phyloP scores from a whole-genome alignment of 805 yeast species.

The Nakazawaea ishiwadae region DNA sequence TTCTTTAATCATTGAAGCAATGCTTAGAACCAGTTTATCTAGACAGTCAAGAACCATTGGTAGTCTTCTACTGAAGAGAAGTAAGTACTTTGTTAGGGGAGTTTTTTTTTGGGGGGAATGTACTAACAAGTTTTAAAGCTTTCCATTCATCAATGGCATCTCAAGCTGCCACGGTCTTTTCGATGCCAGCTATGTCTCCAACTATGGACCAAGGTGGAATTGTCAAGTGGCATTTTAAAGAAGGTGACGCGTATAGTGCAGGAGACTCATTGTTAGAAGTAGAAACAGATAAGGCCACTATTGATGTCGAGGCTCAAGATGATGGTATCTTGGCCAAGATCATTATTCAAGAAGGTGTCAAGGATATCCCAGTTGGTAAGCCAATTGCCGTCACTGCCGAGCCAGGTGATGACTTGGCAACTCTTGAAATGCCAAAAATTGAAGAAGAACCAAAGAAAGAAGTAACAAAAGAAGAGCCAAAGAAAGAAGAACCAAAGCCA shows the following conservation, averaged over 20 bases:
- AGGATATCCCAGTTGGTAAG: constrained; percentile 77
- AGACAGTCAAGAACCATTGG: constrained; percentile 10
- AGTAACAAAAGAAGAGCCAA: constrained; percentile 17
- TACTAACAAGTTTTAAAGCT: too few relatives aligned
- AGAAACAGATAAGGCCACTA: constrained; percentile 83
- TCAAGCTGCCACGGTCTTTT: constrained; percentile 46
- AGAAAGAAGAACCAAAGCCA: constrained; percentile 16
- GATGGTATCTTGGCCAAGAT: constrained; percentile 89
- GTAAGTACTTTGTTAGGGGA: too few relatives aligned
- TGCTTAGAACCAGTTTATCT: neutral
- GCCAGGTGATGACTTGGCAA: constrained; percentile 72
- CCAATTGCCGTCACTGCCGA: constrained; percentile 91
- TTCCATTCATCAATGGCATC: constrained; percentile 27
- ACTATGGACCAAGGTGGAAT: constrained; percentile 97
- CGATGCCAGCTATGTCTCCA: constrained; percentile 99
- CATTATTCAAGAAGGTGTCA: constrained; percentile 63
- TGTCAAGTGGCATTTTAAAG: constrained; percentile 82
- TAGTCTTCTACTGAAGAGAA: constrained; percentile 7
- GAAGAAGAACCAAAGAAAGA: constrained; percentile 22
- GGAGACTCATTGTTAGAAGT: constrained; percentile 83
- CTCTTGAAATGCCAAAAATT: constrained; percentile 54
- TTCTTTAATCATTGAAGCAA: neutral
- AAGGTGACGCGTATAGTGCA: constrained; percentile 64
- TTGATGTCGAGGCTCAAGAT: constrained; percentile 84
- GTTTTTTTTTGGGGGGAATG: too few relatives aligned